These are phyloP conservation scores for Cercophora sp. DNA, from an alignment of 495 filamentous ascomycete genomes.

Conservation along the genomic window DNA sequence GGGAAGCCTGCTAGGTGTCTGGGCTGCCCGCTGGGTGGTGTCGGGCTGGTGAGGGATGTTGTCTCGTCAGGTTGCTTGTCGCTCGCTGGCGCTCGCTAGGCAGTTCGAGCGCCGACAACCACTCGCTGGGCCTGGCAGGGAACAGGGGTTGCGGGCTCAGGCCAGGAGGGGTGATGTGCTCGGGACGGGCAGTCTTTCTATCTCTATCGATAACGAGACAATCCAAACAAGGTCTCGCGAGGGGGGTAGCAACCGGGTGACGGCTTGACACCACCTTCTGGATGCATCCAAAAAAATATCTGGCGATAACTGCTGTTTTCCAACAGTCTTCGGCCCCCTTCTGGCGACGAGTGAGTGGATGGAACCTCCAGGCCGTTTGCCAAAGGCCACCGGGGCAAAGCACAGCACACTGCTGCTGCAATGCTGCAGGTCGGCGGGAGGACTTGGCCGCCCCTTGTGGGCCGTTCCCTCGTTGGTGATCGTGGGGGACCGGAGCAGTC, in stretches of 20 bases:
- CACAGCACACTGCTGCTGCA: not conserved
- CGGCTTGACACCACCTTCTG: slow-evolving; percentile 11
- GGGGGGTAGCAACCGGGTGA: slow-evolving; percentile 22
- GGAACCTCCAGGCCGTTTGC: too few species aligned
- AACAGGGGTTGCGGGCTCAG: slow-evolving; percentile 6
- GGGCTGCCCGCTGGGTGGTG: slow-evolving; percentile 17
- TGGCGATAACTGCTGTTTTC: too few species aligned
- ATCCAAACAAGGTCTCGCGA: not conserved
- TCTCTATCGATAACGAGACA: slow-evolving; percentile 13
- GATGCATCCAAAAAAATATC: not conserved
- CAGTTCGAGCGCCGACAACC: slow-evolving; percentile 6
- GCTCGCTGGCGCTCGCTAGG: slow-evolving; percentile 5
- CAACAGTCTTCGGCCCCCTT: too few species aligned
- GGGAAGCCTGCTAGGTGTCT: slow-evolving; percentile 22
- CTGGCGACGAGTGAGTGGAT: too few species aligned
- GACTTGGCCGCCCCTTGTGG: not conserved
- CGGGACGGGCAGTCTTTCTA: not conserved
- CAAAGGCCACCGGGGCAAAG: too few species aligned
- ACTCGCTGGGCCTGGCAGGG: slow-evolving; percentile 4
- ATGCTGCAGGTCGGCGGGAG: not conserved
- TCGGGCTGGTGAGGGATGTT: too few species aligned
- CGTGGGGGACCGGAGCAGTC: slow-evolving; percentile 17
- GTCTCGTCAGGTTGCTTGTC: too few species aligned
- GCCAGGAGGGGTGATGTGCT: slow-evolving; percentile 5
- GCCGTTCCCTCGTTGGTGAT: slow-evolving; percentile 4